Conservation (phyloP, 371 early-diverging fungal genomes). For the Phascolomyces articulosus region DNA sequence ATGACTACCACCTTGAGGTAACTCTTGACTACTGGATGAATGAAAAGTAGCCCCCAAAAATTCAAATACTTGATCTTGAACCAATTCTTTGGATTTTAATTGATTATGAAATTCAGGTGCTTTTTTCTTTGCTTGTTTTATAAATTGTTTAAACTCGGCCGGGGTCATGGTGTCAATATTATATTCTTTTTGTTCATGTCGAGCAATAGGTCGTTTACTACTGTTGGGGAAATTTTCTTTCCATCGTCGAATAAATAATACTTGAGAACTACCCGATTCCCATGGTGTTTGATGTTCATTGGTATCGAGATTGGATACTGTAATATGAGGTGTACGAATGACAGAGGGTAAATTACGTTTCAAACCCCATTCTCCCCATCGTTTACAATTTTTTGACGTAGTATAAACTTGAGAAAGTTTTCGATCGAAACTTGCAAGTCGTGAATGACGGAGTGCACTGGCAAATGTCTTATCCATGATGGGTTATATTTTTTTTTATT, state of each 20-base stretch:
- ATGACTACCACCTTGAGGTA: background rate
- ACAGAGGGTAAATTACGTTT: slow-evolving; percentile 75
- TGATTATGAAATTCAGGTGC: slow-evolving; percentile 59
- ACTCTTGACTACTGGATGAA: slow-evolving; percentile 8
- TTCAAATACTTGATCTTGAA: slow-evolving; percentile 40
- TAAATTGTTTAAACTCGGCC: slow-evolving; percentile 61
- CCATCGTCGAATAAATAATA: slow-evolving; percentile 61
- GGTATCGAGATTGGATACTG: slow-evolving; percentile 70
- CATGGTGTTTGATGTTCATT: slow-evolving; percentile 77
- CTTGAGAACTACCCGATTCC: slow-evolving; percentile 58
- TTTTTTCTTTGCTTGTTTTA: slow-evolving; percentile 50
- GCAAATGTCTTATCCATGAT: slow-evolving; percentile 77
- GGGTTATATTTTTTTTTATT: no score
- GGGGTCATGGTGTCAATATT: slow-evolving; percentile 61
- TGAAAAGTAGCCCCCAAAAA: slow-evolving; percentile 28
- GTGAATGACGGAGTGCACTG: slow-evolving; percentile 69
- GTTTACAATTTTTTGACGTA: slow-evolving; percentile 51
- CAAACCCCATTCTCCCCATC: slow-evolving; percentile 78
- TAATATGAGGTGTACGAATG: slow-evolving; percentile 61
- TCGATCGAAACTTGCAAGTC: slow-evolving; percentile 72
- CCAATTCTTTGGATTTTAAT: slow-evolving; percentile 34
- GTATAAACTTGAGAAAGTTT: slow-evolving; percentile 75
- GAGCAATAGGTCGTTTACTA: slow-evolving; percentile 50
- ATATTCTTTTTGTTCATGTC: slow-evolving; percentile 39
- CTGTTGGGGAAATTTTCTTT: slow-evolving; percentile 76